Base-by-base conservation (phyloP, 2,329 filamentous ascomycete species). In the Xylariaceae sp. region DNA sequence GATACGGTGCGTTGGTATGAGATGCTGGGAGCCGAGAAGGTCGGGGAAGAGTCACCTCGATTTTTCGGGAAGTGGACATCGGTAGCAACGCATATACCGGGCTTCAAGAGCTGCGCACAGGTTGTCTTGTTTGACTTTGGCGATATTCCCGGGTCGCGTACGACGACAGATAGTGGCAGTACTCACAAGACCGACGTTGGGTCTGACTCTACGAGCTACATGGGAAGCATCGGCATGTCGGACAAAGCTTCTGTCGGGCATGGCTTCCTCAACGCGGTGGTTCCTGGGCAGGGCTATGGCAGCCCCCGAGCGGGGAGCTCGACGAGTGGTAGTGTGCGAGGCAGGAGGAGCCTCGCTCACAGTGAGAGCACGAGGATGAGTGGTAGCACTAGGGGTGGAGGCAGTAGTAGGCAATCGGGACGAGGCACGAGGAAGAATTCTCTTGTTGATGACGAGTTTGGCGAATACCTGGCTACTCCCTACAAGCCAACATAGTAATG, bases 31-130 rank as follows among this genome's bases (percentile, higher is more conserved):
- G n/a, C n/a, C 8, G 34, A 16, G 15, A 12, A 12, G 11, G 38
- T 33, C 3, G 34, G 34, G 7, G 34, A 15, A 17, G 12, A 12
- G 34, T 13, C 31, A 9, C 31, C 38, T 9, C 15, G 19, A n/a
- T 22, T 41, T 12, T 41, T 41, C 24, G 38, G 38, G 19, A 30
- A 32, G 9, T 41, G 38, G 38, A 41, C 38, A 3, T 12, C 38
- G 4, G 19, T 41, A 15, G 30, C 32, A 3, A 17, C 30, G n/a
- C 32, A 15, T 17, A 34, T 41, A 4, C 38, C 38, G 4, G 38
- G 38, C 13, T 41, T 41, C 38, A 41, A 35, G 19, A 41, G 32
- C 19, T 41, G 38, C 31, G 31, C 38, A 3, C 38, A 41, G 38
- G 19, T 41, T 3, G 18, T 35, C 9, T 15, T 41, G 38, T 33